Percentiles rank a stretch among this genome's conserved stretches.
Evolutionary conservation across 75 land plant species (phyloP).

Genomic region (Pinus tabuliformis): DNA sequence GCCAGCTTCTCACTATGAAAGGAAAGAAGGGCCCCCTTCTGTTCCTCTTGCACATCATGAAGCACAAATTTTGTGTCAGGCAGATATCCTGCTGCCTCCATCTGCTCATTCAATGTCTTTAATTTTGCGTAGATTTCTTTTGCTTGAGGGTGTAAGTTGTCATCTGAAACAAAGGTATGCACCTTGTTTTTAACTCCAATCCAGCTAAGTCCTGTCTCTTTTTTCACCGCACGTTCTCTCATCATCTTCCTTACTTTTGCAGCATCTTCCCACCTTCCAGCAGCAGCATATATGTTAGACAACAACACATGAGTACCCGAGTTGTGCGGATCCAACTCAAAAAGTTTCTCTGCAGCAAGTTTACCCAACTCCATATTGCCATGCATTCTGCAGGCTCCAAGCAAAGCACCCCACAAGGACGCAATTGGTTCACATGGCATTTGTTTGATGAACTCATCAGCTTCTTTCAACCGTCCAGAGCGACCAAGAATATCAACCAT

Average conservation of each 20-base stretch:
- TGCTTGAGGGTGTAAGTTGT: slow-evolving; percentile 40
- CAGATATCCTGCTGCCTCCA: slow-evolving; percentile 34
- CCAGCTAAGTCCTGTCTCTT: slow-evolving; percentile 58
- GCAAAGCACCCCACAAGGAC: slow-evolving; percentile 68
- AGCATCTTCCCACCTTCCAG: slow-evolving; percentile 48
- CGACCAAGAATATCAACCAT: slow-evolving; percentile 75
- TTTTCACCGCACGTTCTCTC: slow-evolving; percentile 37
- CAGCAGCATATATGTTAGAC: slow-evolving; percentile 52
- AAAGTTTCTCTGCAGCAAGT: slow-evolving; percentile 43
- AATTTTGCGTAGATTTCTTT: slow-evolving; percentile 39
- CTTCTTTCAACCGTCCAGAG: slow-evolving; percentile 49
- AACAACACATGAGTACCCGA: slow-evolving; percentile 60
- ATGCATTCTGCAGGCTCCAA: slow-evolving; percentile 52
- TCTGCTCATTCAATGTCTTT: slow-evolving; percentile 35
- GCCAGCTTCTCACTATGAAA: slow-evolving; percentile 77
- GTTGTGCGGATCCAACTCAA: slow-evolving; percentile 53
- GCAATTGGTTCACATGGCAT: slow-evolving; percentile 64
- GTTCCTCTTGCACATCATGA: slow-evolving; percentile 48
- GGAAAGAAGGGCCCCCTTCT: slow-evolving; percentile 41
- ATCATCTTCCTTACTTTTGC: slow-evolving; percentile 34
- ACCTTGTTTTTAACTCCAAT: slow-evolving; percentile 42
- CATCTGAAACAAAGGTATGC: slow-evolving; percentile 60
- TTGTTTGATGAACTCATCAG: slow-evolving; percentile 38
- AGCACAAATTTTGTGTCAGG: slow-evolving; percentile 33
- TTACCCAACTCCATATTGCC: slow-evolving; percentile 49